Evolutionary conservation across 768 basidiomycete genomes (phyloP).

Genomic region (Hygrophorus pudorinus): DNA sequence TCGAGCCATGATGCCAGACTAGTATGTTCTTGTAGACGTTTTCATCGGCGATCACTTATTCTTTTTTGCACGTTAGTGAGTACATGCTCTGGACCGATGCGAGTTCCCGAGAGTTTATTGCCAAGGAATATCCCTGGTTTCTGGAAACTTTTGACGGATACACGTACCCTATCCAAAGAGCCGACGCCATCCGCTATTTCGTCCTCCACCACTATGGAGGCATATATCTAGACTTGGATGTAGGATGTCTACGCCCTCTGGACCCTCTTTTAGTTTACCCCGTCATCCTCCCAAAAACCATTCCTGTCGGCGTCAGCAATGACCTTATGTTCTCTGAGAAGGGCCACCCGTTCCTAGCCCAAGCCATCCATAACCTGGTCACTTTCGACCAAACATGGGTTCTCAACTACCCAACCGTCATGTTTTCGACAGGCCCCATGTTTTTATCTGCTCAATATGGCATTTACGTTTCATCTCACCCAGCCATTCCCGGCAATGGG

Average conservation of each 20-base stretch:
- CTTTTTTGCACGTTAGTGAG: constrained; percentile 49
- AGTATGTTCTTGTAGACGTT: constrained; percentile 46
- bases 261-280: constrained; percentile 82
- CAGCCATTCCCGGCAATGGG: constrained; percentile 53
- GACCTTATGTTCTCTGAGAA: constrained; percentile 92
- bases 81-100: constrained; percentile 98
- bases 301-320: constrained; percentile 95
- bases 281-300: constrained; percentile 88
- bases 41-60: constrained; percentile 11
- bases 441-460: constrained; percentile 94
- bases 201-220: constrained; percentile 94
- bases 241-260: constrained; percentile 80
- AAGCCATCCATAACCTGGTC: constrained; percentile 85
- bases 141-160: constrained; percentile 90
- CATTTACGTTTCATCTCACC: constrained; percentile 65
- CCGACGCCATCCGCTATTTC: constrained; percentile 97
- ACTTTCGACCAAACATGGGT: constrained; percentile 92
- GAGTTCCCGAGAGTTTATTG: constrained; percentile 82
- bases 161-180: constrained; percentile 86
- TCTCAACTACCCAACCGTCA: constrained; percentile 98
- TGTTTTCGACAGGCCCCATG: constrained; percentile 99
- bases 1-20: constrained; percentile 89
- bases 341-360: constrained; percentile 79
- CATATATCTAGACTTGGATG: constrained; percentile 92
- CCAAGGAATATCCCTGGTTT: constrained; percentile 83